Conservation (phyloP, 768 basidiomycete species). For the Lactarius deliciosus region DNA sequence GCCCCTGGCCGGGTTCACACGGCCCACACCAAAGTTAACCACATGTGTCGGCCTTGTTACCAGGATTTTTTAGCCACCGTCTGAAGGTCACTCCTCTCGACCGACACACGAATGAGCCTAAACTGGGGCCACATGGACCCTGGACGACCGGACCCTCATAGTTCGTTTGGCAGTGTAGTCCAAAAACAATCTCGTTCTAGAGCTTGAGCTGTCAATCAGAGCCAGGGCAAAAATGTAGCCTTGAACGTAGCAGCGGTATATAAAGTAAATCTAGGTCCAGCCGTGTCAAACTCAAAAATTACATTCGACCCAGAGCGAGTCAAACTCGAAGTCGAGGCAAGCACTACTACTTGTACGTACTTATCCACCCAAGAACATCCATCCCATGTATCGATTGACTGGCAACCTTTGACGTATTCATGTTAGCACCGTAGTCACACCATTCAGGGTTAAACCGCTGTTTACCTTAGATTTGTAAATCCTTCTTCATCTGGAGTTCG, state of each 20-base stretch:
- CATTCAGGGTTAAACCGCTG: background rate
- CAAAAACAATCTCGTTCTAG: no score
- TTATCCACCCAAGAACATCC: constrained; percentile 1
- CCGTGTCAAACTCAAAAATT: constrained; percentile 11
- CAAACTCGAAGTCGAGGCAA: background rate
- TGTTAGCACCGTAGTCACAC: background rate
- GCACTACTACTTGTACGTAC: background rate
- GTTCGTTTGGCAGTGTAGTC: no score
- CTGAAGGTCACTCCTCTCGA: no score
- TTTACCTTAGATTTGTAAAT: constrained; percentile 26
- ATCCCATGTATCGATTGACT: background rate
- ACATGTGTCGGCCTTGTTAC: no score
- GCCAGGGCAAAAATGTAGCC: no score
- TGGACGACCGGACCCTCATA: no score
- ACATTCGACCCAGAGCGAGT: constrained; percentile 4
- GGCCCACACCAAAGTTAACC: no score
- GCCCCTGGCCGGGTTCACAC: no score
- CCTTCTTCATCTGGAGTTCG: constrained; percentile 25
- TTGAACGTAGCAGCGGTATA: background rate
- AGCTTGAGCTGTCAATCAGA: no score
- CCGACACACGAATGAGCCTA: no score
- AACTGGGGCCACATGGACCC: no score
- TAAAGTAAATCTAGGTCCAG: constrained; percentile 12
- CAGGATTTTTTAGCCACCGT: no score
- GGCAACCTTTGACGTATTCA: background rate